Base-by-base conservation (phyloP, 805 yeast genomes). In the Wickerhamomyces subpelliculosus region DNA sequence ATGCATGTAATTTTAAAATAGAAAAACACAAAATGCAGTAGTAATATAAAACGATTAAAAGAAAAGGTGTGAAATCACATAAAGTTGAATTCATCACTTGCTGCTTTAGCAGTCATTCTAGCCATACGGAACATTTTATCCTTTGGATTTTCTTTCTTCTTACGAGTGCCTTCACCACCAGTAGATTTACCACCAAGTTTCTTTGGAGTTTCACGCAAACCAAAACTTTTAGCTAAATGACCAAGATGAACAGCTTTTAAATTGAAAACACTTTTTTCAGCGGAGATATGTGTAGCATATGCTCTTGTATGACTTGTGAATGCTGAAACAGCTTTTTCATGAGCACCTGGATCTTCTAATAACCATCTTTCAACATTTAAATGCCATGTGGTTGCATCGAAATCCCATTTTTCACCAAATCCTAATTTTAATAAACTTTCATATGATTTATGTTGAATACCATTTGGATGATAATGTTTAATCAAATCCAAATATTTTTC, bases 331-430 rank as follows among this genome's bases (percentile, higher is more conserved):
- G 98, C 97, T 28, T 71, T 55, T 13, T 73, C 78, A 35, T 78
- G 79, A 7, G 77, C 74, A 2, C 49, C 49, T 1, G 70, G 58
- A 50, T 84, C 85, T 46, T 77, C 93, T 35, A 93, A 62, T 14
- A 90, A 67, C 83, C 95, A 82, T 56, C 97, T 69, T 65, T 93
- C 99, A 11, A 88, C 74, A 39, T 83, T 78, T 48, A 93, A 67
- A 57, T 93, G 99, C 90, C 94, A 90, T 2, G 96, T 86, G 0
- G 99, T 94, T 5, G 97, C 98, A 51, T 84, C 86, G 22, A 79
- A 77, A 57, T 90, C 97, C 97, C 97, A 94, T 48, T 73, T 69
- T 12, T 64, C 54, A 49, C 73, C 63, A 37, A 61, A 64, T 11
- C 65, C 64, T 20, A 61, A 60, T 41, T 60, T 64, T 24, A 67